Evolutionary conservation across 148 eudicot genomes (phyloP), one percentile per base, ranked within the genome.

Genomic region (Nepenthes mirabilis): DNA sequence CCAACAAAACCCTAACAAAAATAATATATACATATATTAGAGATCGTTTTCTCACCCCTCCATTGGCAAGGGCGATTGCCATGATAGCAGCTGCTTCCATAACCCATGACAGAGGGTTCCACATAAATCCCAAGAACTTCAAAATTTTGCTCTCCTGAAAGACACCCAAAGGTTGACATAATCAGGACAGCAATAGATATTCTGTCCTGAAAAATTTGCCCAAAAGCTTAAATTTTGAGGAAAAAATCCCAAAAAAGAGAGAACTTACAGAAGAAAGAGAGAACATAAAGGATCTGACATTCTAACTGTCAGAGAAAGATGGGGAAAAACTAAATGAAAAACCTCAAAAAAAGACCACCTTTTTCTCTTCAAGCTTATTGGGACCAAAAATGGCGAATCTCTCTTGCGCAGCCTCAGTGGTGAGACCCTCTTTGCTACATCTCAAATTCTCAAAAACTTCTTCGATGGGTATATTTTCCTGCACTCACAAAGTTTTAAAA

Each of bases 71-170:
- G 56, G 99, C 99, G 76, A 94, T 94, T 1, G 99, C 97, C 99
- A 94, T 94, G 53, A 94, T 81, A 70, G 99, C 99, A 57, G 99
- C 99, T 52, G 99, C 97, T 80, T 94, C 99, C 99, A 94, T 94
- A 61, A 94, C 99, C 99, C 99, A 94, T 81, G 99, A 94, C 34
- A 94, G 74, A 67, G 99, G 99, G 72, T 94, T 94, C 99, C 99
- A 94, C 99, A 94, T 94, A 84, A 94, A 94, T 59, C 99, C 99
- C 77, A 94, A 72, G 60, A 94, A 94, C 68, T 94, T 94, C 74
- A 94, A 82, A 74, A 94, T 63, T 75, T 94, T 94, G 66, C 99
- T 94, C 75, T 94, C 99, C 99, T 94, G 77, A 59, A 72, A 70
- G 57, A 67, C 60, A 74, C 66, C 77, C 81, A 69, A 43, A 61